Evolutionary conservation across 345 rosid species (phyloP), one percentile per base, ranked within the genome.

Genomic region (Eutrema heterophyllum): DNA sequence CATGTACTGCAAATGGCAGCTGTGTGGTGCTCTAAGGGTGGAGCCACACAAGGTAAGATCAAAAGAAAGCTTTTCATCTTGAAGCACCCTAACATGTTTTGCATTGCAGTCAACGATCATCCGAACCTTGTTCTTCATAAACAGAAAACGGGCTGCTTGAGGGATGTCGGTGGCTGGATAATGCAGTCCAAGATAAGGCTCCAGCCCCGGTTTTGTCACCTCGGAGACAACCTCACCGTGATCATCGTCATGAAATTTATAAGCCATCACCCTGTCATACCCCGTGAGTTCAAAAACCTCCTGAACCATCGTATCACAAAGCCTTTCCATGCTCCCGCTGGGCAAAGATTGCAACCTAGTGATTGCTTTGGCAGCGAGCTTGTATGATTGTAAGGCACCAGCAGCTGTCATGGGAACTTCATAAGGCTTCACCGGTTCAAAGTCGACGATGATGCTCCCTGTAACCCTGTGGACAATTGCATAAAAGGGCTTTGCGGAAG

Each of bases 111-210:
- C 97, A 71, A 94, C 98, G 52, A 94, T 94, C 95, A 91, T 87
- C 30, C 98, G 83, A 29, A 94, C 96, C 81, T 89, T 94, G 79
- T 94, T 94, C 87, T 94, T 94, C 96, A 89, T 89, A 80, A 94
- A 91, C 24, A 94, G 80, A 76, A 94, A 94, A 50, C 98, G 88
- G 21, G 97, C 84, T 15, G 98, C 97, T 74, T 94, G 98, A 67
- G 98, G 98, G 56, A 94, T 91, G 67, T 94, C 98, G 0, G 97
- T 91, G 76, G 98, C 98, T 26, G 98, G 98, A 81, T 94, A 94
- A 70, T 94, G 98, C 82, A 94, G 73, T n/a, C 98, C 98, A 72
- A 94, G 84, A 67, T 91, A 94, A 4, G 98, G 97, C 83, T 94
- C 97, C 49, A 89, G 80, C 24, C 90, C 97, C 1, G 97, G 89